Evolutionary conservation across 2,329 filamentous ascomycete species (phyloP).

Genomic region (Corinectria fuckeliana): DNA sequence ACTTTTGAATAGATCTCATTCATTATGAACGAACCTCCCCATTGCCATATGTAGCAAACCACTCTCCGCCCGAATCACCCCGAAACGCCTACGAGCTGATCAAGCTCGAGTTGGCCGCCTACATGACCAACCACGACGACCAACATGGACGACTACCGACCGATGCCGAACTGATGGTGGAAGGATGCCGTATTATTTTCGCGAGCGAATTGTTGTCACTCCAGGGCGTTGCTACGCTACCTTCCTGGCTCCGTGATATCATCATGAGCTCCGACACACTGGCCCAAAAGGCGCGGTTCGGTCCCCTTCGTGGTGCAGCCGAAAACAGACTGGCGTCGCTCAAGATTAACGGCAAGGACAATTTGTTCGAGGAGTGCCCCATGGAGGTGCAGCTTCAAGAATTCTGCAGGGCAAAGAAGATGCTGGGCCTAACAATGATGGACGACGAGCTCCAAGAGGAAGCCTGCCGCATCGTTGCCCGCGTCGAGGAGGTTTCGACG

Average conservation of each 20-base stretch:
- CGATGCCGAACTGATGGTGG: conserved; percentile 61
- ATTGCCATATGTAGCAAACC: conserved; percentile 58
- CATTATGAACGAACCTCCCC: conserved; percentile 66
- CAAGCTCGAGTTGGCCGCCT: conserved; percentile 63
- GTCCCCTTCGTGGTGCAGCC: conserved; percentile 52
- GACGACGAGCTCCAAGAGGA: conserved; percentile 66
- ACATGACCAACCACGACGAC: conserved; percentile 53
- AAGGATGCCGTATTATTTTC: conserved; percentile 65
- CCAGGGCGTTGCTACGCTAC: conserved; percentile 46
- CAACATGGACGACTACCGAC: conserved; percentile 49
- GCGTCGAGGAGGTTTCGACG: conserved; percentile 60
- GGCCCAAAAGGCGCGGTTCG: conserved; percentile 53
- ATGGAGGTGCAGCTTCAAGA: conserved; percentile 62
- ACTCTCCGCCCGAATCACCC: conserved; percentile 52
- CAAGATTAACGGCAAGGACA: conserved; percentile 64
- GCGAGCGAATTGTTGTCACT: conserved; percentile 57
- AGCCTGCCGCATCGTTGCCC: conserved; percentile 63
- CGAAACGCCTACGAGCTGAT: conserved; percentile 67
- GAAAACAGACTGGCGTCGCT: conserved; percentile 57
- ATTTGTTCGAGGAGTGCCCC: conserved; percentile 63
- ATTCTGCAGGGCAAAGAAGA: conserved; percentile 57
- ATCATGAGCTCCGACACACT: conserved; percentile 57
- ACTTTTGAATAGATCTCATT: conserved; percentile 64
- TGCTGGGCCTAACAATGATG: conserved; percentile 65
- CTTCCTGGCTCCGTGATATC: conserved; percentile 65